These are phyloP conservation scores for Parafenestella ontariensis DNA, from an alignment of 2,329 filamentous ascomycete genomes.

Conservation along the genomic window DNA sequence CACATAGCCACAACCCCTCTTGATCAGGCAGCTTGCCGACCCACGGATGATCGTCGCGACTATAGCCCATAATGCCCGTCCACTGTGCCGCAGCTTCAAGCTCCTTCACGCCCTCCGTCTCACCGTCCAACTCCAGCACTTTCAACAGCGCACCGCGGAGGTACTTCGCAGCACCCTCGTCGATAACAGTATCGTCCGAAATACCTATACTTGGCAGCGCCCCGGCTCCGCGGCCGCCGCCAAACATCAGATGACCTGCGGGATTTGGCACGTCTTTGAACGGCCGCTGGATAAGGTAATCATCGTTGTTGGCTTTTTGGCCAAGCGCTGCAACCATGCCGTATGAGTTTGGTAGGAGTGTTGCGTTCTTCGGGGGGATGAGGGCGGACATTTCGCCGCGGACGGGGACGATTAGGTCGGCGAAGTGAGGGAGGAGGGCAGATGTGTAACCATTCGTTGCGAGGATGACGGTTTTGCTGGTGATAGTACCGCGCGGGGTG, in stretches of 20 bases:
- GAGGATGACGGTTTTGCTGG: conserved; percentile 70
- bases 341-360: conserved; percentile 65
- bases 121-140: conserved; percentile 44
- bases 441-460: conserved; percentile 88
- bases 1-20: conserved; percentile 67
- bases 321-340: conserved; percentile 65
- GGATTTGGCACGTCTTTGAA: conserved; percentile 51
- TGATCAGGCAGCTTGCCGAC: conserved; percentile 70
- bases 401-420: conserved; percentile 76
- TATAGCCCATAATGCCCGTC: conserved; percentile 82
- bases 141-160: conserved; percentile 57
- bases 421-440: conserved; percentile 72
- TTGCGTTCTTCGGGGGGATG: conserved; percentile 58
- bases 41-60: conserved; percentile 71
- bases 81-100: conserved; percentile 62
- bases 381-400: conserved; percentile 76
- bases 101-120: conserved; percentile 50
- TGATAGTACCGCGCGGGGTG: conserved; percentile 73
- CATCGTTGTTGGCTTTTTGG: conserved; percentile 62
- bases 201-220: conserved; percentile 59
- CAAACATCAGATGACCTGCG: conserved; percentile 70
- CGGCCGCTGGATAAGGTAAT: conserved; percentile 77
- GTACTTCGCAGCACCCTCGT: conserved; percentile 63
- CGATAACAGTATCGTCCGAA: conserved; percentile 66
- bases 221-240: conserved; percentile 69